Percentiles rank a stretch among this genome's conserved stretches.
These are phyloP conservation scores for Colletotrichum lindemuthianum DNA, from an alignment of 2,329 filamentous ascomycete genomes.

Conservation along the genomic window DNA sequence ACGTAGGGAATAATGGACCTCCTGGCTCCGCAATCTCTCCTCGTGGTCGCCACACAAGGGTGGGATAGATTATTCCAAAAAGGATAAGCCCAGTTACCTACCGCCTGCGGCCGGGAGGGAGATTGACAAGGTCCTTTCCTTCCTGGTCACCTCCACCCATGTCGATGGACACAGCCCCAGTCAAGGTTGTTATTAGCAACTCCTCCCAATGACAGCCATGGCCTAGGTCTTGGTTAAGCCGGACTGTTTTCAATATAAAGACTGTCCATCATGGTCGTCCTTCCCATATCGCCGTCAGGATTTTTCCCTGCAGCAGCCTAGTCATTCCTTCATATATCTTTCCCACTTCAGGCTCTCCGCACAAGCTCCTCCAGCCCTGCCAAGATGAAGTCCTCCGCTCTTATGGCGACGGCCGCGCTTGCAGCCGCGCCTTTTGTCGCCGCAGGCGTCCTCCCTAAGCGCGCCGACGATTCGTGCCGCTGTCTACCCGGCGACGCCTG, in stretches of 20 bases:
- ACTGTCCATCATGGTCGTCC: slow-evolving; percentile 22
- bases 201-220: background rate
- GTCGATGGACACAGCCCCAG: slow-evolving; percentile 11
- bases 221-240: background rate
- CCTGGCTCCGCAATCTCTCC: slow-evolving; percentile 20
- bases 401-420: slow-evolving; percentile 25
- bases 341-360: slow-evolving; percentile 16
- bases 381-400: slow-evolving; percentile 31
- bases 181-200: slow-evolving; percentile 6
- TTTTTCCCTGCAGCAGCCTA: slow-evolving; percentile 33
- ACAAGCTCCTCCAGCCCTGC: slow-evolving; percentile 6
- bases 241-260: slow-evolving; percentile 29
- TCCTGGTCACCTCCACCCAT: background rate
- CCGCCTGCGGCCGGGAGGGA: slow-evolving; percentile 11
- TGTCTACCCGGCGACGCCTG: slow-evolving; percentile 62
- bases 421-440: slow-evolving; percentile 27
- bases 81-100: slow-evolving; percentile 11
- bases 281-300: slow-evolving; percentile 22
- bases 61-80: slow-evolving; percentile 25
- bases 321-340: slow-evolving; percentile 25
- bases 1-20: slow-evolving; percentile 9
- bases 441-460: slow-evolving; percentile 28
- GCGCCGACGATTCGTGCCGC: slow-evolving; percentile 45
- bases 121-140: slow-evolving; percentile 14
- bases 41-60: slow-evolving; percentile 17